phyloP scores from a whole-genome alignment of 2,329 filamentous ascomycete species.

The Cordyceps pruinosa region DNA sequence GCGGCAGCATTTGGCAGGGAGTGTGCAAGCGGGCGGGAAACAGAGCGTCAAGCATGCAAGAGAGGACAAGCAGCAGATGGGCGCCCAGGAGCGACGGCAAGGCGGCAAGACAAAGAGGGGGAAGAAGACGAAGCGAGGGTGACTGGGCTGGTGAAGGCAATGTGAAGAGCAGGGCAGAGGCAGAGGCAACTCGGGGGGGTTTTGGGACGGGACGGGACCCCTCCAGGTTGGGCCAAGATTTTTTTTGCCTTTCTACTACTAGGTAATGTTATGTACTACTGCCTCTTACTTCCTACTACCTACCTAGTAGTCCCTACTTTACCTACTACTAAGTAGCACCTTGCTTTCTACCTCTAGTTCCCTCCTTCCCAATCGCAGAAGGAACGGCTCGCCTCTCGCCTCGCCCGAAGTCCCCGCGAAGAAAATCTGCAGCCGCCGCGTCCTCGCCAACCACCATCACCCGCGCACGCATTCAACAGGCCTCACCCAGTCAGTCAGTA shows the following conservation, averaged over 20 bases:
- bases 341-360: too few species aligned
- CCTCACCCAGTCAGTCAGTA: too few species aligned
- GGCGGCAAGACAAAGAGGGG: not conserved
- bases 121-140: constrained; percentile 16
- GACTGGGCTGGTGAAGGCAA: constrained; percentile 3
- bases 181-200: not conserved
- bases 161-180: constrained; percentile 15
- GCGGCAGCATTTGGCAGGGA: constrained; percentile 4
- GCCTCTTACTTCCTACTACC: not conserved
- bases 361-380: too few species aligned
- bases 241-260: not conserved
- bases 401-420: not conserved
- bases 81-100: not conserved
- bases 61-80: not conserved
- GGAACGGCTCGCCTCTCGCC: not conserved
- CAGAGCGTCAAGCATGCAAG: not conserved
- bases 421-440: not conserved
- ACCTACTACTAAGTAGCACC: not conserved
- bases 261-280: not conserved
- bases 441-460: too few species aligned
- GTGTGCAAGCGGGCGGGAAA: not conserved
- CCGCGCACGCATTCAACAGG: too few species aligned
- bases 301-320: not conserved
- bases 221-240: constrained; percentile 1
- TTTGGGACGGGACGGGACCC: not conserved